Conservation (phyloP, 2,329 filamentous ascomycete species). For the Talaromyces albobiverticillius region DNA sequence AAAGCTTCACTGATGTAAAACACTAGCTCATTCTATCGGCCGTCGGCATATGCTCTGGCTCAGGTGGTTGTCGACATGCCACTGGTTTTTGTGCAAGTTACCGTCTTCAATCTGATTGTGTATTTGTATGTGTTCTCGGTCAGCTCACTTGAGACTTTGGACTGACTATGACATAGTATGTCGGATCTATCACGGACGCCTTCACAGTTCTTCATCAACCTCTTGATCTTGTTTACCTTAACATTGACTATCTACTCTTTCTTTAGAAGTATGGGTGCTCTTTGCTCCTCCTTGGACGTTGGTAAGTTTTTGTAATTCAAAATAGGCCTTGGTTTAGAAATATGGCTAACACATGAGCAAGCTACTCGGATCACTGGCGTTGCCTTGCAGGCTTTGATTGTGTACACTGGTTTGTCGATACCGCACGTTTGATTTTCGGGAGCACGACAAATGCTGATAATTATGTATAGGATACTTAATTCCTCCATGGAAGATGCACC, state of each 20-base stretch:
- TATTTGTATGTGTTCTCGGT: constrained; percentile 48
- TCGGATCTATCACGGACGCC: constrained; percentile 53
- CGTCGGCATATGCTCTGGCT: constrained; percentile 58
- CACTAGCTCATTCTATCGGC: constrained; percentile 60
- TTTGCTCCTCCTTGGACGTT: constrained; percentile 50
- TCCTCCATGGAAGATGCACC: constrained; percentile 59
- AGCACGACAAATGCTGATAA: neutral
- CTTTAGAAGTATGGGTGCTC: constrained; percentile 49
- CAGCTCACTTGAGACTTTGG: neutral
- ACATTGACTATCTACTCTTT: constrained; percentile 57
- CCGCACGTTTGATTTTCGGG: too few relatives aligned
- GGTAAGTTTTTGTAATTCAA: too few relatives aligned
- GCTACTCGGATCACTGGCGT: constrained; percentile 50
- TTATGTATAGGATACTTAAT: constrained; percentile 58
- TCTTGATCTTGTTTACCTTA: constrained; percentile 53
- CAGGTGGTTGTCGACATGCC: constrained; percentile 59
- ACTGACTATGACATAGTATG: constrained; percentile 39
- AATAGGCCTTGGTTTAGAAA: too few relatives aligned
- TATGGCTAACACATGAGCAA: too few relatives aligned
- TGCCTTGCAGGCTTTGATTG: constrained; percentile 50
- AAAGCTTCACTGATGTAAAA: neutral
- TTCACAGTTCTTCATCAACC: constrained; percentile 61
- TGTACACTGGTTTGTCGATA: constrained; percentile 50
- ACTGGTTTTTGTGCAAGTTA: constrained; percentile 56
- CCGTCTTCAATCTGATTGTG: constrained; percentile 59